Percentiles rank a stretch among this genome's conserved stretches.
These are phyloP conservation scores for Vitis hybrid DNA, from an alignment of 177 flowering plant genomes.

Conservation along the genomic window DNA sequence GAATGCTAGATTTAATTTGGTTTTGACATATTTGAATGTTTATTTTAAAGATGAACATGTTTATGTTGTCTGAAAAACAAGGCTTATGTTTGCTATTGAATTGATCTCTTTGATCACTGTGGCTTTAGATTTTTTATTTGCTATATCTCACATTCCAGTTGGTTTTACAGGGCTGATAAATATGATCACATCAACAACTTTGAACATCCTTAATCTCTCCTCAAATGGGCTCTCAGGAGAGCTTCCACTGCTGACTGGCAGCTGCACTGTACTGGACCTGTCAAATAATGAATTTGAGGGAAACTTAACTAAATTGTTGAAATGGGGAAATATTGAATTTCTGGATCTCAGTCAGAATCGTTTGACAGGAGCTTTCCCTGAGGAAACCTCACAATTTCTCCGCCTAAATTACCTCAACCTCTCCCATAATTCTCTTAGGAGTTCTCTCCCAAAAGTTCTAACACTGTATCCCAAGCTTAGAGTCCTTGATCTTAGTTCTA, in stretches of 20 bases:
- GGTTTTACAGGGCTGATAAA: conserved; percentile 67
- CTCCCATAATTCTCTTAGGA: conserved; percentile 62
- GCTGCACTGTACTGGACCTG: conserved; percentile 63
- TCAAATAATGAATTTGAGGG: neutral
- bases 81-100: neutral
- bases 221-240: conserved; percentile 79
- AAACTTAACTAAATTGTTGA: no score
- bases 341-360: no score
- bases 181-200: conserved; percentile 70
- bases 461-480: conserved; percentile 68
- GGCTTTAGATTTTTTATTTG: neutral
- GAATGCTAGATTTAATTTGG: neutral
- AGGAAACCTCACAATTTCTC: no score
- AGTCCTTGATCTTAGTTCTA: conserved; percentile 71
- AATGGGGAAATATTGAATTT: no score
- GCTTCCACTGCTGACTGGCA: conserved; percentile 79
- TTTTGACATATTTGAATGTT: neutral
- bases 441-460: conserved; percentile 59
- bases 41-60: neutral
- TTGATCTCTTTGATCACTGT: neutral
- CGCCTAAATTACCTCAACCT: conserved; percentile 53
- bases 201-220: conserved; percentile 73
- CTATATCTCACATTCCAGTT: conserved; percentile 5
- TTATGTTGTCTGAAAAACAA: neutral
- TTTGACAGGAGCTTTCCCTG: no score